Conservation (phyloP, 495 filamentous ascomycete genomes). For the Penicillium coffeae region DNA sequence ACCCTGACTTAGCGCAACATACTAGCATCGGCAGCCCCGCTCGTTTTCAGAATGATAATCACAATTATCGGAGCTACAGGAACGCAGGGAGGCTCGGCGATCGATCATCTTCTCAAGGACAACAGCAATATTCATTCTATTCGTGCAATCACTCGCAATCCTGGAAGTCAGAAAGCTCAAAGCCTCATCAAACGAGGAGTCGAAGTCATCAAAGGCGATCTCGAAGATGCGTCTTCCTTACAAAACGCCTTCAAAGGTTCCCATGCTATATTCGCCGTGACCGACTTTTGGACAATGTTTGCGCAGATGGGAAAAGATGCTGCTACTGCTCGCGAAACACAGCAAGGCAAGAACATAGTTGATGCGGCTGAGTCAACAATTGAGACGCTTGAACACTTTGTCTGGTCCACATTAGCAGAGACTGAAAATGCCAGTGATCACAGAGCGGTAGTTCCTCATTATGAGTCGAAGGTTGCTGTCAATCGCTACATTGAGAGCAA, state of each 20-base stretch:
- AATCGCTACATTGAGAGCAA: neutral
- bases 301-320: neutral
- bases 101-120: neutral
- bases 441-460: neutral
- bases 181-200: neutral
- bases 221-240: neutral
- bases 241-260: neutral
- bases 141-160: neutral
- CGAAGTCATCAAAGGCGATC: neutral
- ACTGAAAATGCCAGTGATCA: neutral
- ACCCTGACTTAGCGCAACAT: too few species aligned
- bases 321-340: neutral
- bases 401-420: neutral
- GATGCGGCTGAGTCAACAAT: neutral
- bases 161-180: neutral
- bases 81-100: neutral
- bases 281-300: neutral
- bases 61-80: neutral
- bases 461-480: neutral
- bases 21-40: too few species aligned
- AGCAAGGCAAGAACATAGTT: neutral
- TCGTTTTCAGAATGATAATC: neutral
- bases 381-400: neutral
- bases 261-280: neutral
- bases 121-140: neutral